Base-by-base conservation (phyloP, 768 basidiomycete genomes). In the Pleurotus platypus region DNA sequence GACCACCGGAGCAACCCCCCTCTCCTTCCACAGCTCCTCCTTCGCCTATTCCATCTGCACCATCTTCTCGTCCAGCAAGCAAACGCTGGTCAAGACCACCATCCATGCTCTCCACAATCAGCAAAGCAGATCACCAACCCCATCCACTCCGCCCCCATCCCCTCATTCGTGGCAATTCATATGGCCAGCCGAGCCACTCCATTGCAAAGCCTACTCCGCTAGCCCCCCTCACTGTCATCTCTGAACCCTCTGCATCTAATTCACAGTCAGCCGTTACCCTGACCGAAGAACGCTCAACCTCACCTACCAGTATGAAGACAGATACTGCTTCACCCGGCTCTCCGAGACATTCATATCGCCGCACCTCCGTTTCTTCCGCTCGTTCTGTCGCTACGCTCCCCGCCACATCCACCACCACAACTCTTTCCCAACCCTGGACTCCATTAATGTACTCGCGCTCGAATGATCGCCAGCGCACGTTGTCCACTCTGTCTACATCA, bases 141-240 rank as follows among this genome's bases (percentile, higher is more conserved):
- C 64, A 63, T 30, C 60, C 67, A 46, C 72, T 87, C 49, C 85
- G 86, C 13, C 88, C 87, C 0, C 90, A 91, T 65, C 90, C 89
- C 5, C 77, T 91, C 51, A 90, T 91, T 61, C 85, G 89, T 56
- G 88, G 87, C 7, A 78, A 85, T 60, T 89, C 89, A 0, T 83
- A 80, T 58, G 83, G 86, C 5, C 77, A 78, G 59, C 69, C 74
- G 51, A 71, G 77, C 2, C 70, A 73, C 68, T 63, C 71, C 67
- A 60, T 76, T 63, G 49, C 78, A 69, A 73, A 82, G 66, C 80
- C 82, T 42, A 67, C 76, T 1, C 80, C 82, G 43, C 73, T 87
- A 12, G 75, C 81, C 7, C 86, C 89, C 37, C 75, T 90, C 51
- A 83, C 84, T 1, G 79, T 85, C 45, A 79, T 82, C 7, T 74